A percentile compares a stretch with the other conserved stretches of the same genome.
These are phyloP conservation scores for Grosmannia huntii DNA, from an alignment of 2,329 filamentous ascomycete species.

Conservation along the genomic window DNA sequence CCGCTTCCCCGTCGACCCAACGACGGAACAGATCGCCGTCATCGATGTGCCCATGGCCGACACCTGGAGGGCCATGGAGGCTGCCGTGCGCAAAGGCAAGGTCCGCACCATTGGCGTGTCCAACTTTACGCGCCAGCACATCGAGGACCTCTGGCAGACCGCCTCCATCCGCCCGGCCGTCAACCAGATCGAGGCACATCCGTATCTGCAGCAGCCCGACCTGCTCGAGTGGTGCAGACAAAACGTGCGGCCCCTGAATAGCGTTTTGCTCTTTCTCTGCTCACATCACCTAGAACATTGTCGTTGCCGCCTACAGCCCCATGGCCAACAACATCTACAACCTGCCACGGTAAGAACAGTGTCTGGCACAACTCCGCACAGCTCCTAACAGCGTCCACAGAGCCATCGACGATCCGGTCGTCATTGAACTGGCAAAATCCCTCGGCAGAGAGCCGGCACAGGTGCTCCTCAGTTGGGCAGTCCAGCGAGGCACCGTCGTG, in stretches of 20 bases:
- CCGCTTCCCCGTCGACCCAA: constrained; percentile 4
- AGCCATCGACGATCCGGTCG: constrained; percentile 1
- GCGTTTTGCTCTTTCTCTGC: neutral
- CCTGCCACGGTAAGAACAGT: neutral
- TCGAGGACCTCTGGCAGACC: constrained; percentile 38
- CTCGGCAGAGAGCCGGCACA: constrained; percentile 45
- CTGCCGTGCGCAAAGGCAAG: constrained; percentile 34
- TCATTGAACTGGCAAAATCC: constrained; percentile 3
- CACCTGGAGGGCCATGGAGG: constrained; percentile 46
- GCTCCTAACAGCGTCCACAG: neutral
- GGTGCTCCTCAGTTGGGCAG: constrained; percentile 75
- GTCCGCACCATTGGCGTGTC: constrained; percentile 45
- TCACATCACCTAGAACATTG: constrained; percentile 23
- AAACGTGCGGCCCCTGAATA: neutral
- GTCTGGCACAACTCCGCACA: too few species aligned
- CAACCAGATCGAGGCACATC: constrained; percentile 52
- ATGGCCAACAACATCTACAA: constrained; percentile 28
- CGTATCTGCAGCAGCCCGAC: constrained; percentile 48
- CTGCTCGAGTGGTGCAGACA: constrained; percentile 32
- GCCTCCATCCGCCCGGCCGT: constrained; percentile 41
- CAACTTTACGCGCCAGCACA: constrained; percentile 45
- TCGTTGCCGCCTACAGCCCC: constrained; percentile 52
- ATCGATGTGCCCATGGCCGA: constrained; percentile 18
- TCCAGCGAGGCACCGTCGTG: constrained; percentile 66
- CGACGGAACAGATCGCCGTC: constrained; percentile 20